Base-by-base conservation (phyloP, 768 basidiomycete species). In the Gautieria morchelliformis region DNA sequence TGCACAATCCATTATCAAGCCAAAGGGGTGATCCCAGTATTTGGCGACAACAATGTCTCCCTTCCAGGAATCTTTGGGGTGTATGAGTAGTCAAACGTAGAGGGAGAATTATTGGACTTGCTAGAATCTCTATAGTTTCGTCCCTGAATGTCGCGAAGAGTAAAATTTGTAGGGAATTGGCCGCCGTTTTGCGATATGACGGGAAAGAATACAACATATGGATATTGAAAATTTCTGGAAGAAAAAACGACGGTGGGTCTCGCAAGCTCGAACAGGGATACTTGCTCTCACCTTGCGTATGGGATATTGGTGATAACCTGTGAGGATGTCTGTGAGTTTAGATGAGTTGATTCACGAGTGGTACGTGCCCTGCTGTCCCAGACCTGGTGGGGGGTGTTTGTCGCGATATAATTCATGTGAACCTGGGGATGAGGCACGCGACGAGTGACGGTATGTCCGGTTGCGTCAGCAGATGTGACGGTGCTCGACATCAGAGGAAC, bases 391-490 rank as follows among this genome's bases (percentile, higher is more conserved):
- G 56, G 24, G 15, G 45, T 32, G 33, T 50, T 50, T 32, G 46
- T 86, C 65, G 85, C 87, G 63, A 91, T 83, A 69, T 84, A 87
- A 70, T 90, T 87, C 88, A 91, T 91, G 66, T 86, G 81, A 42
- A 87, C 79, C 68, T 90, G 87, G 11, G 89, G 89, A 68, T 91
- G 89, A 0, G 89, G 89, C 74, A 87, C 78, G 53, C 84, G 82
- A 47, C 32, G 56, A 44, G 41, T 37, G n/a, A 17, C 41, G 41
- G 33, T 3, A 55, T 10, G 56, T 60, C 19, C 50, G 63, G 42
- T 33, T 44, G 59, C 56, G 52, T 59, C 37, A 56, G 50, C 53
- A 32, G 30, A 24, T 33, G 59, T 54, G 55, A 60, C 70, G 40
- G 69, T 81, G 80, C 85, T 89, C 22, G 86, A 87, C 84, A 84